These are phyloP conservation scores for Eucalyptus erythrocorys DNA, from an alignment of 345 rosid genomes.

Conservation along the genomic window DNA sequence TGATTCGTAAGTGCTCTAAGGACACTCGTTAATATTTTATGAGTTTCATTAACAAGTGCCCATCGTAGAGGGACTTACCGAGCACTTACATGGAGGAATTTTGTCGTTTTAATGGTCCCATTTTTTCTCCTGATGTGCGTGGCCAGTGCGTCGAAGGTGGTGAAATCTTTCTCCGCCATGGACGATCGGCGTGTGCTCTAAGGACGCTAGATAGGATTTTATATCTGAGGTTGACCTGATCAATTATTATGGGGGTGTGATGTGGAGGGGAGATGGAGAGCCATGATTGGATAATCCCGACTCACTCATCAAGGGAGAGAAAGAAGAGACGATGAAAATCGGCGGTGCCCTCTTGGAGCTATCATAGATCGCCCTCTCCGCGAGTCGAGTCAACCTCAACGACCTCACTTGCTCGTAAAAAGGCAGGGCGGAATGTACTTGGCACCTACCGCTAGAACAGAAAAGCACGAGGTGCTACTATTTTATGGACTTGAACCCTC, in stretches of 20 bases:
- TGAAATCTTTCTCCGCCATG: neutral
- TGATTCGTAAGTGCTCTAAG: too few species aligned
- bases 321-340: neutral
- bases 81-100: neutral
- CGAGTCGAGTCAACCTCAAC: neutral
- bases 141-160: neutral
- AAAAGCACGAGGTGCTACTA: neutral
- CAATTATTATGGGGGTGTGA: neutral
- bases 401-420: neutral
- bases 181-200: neutral
- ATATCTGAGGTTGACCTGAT: neutral
- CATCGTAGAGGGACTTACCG: neutral
- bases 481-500: neutral
- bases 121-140: neutral
- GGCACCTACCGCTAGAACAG: neutral
- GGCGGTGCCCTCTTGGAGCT: neutral
- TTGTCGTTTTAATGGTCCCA: neutral
- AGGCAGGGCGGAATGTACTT: neutral
- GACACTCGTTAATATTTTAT: too few species aligned
- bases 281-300: neutral
- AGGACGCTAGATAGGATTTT: neutral
- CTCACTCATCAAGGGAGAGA: neutral
- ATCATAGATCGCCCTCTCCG: too few species aligned
- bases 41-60: neutral
- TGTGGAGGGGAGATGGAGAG: neutral